A percentile compares a stretch with the other conserved stretches of the same genome.
phyloP scores from a whole-genome alignment of 139 green algal species.

The Chlorella sp. region DNA sequence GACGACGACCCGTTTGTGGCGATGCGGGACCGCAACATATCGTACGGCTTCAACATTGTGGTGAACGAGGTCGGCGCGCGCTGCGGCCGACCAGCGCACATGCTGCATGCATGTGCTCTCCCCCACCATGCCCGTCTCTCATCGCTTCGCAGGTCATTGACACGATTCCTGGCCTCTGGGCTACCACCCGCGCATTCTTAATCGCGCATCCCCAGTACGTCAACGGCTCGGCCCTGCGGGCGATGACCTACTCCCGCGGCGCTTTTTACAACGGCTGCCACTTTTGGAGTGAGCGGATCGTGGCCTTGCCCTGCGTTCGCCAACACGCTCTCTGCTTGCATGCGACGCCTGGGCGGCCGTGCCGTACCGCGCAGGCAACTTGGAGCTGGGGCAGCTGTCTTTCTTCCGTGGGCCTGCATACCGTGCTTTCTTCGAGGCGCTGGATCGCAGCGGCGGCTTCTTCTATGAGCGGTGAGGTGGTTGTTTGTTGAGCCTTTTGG shows the following conservation, averaged over 20 bases:
- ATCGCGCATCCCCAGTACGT: neutral
- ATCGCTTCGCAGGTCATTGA: too few relatives aligned
- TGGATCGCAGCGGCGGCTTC: slow-evolving; percentile 35
- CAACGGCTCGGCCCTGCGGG: too few relatives aligned
- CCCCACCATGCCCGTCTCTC: too few relatives aligned
- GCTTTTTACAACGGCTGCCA: slow-evolving; percentile 47
- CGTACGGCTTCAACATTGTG: slow-evolving; percentile 33
- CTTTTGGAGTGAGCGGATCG: slow-evolving; percentile 25
- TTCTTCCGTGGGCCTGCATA: slow-evolving; percentile 35
- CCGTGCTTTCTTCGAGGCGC: slow-evolving; percentile 28
- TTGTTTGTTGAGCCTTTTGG: neutral
- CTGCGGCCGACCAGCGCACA: too few relatives aligned
- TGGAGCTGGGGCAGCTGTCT: slow-evolving; percentile 41
- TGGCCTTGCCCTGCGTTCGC: neutral
- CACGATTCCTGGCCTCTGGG: slow-evolving; percentile 35
- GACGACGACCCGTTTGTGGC: slow-evolving; percentile 39
- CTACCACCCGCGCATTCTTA: slow-evolving; percentile 10
- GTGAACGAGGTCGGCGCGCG: slow-evolving; percentile 19
- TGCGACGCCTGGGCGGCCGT: too few relatives aligned
- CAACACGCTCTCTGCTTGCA: neutral
- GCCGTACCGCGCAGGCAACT: too few relatives aligned
- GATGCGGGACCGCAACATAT: slow-evolving; percentile 18
- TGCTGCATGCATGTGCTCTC: too few relatives aligned
- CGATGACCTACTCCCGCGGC: too few relatives aligned
- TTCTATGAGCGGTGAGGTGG: slow-evolving; percentile 34